Evolutionary conservation across 164 flowering plant species (phyloP).

Genomic region (Sextonia rubra): DNA sequence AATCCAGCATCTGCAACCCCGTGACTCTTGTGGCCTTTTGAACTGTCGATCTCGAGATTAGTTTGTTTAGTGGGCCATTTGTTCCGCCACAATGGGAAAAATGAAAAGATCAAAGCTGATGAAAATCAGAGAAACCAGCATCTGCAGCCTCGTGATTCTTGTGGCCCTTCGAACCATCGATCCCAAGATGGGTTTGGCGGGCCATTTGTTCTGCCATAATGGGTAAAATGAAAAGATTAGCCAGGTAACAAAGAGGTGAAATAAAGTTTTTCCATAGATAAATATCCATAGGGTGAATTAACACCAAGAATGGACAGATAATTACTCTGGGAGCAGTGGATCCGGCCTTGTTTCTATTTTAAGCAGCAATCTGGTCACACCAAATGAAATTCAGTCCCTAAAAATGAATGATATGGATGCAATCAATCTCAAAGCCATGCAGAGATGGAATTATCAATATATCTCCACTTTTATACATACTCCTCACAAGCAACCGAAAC

Average conservation of each 20-base stretch:
- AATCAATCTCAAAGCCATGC: slow-evolving; percentile 6
- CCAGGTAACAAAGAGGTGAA: neutral
- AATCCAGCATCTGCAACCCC: slow-evolving; percentile 69
- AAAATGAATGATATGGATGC: neutral
- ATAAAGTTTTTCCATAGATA: neutral
- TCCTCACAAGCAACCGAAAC: slow-evolving; percentile 71
- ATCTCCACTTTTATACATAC: slow-evolving; percentile 38
- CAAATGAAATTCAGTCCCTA: slow-evolving; percentile 13
- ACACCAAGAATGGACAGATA: neutral
- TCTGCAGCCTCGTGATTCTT: slow-evolving; percentile 26
- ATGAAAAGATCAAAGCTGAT: neutral
- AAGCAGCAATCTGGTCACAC: slow-evolving; percentile 27
- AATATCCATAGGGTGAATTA: neutral
- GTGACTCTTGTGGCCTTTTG: slow-evolving; percentile 56
- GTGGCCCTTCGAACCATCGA: slow-evolving; percentile 44
- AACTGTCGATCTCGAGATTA: slow-evolving; percentile 76
- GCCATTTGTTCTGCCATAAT: slow-evolving; percentile 28
- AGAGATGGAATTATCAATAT: neutral
- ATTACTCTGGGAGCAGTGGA: slow-evolving; percentile 32
- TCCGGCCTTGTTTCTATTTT: slow-evolving; percentile 29
- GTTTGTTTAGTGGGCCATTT: slow-evolving; percentile 42
- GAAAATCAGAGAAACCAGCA: slow-evolving; percentile 31
- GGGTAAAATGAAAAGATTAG: too few relatives aligned
- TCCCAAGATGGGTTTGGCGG: slow-evolving; percentile 40
- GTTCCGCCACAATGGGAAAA: slow-evolving; percentile 36